Evolutionary conservation across 73 alveolate species (phyloP), one percentile per base, ranked within the genome.

Genomic region (Diophrys appendiculata): DNA sequence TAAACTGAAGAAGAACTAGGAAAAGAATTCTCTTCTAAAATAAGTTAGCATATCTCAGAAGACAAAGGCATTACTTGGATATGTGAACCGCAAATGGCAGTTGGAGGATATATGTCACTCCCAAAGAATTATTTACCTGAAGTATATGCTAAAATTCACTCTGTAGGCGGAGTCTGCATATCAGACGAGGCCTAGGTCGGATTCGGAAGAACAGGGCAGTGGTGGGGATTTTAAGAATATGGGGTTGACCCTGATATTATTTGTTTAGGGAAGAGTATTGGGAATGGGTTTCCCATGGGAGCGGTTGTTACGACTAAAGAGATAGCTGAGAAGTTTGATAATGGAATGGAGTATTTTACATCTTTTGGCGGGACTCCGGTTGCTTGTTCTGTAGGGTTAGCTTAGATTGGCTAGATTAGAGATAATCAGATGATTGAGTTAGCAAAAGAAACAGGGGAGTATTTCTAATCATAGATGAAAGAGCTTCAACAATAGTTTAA

Each of bases 311-410:
- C 80, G 23, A 82, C 85, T 8, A 5, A 27, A 24, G 85, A 56
- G 55, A 65, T 77, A 29, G 72, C 64, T 14, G 78, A 77, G 33
- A 0, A 54, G 1, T 30, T 77, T 24, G 1, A 24, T 28, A 54
- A 33, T 29, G 69, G 72, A 2, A 30, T 28, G 77, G 88, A 80
- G 64, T 80, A 80, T 74, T 81, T 81, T 54, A 81, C 53, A 54
- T 72, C 90, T n/a, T 81, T 72, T 67, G 90, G 90, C 0, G 90
- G 90, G 68, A 82, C 72, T 43, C 84, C 90, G 18, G 84, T 82
- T 2, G 28, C 69, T 28, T 73, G 83, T n/a, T 76, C 79, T 8
- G 25, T 34, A 23, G 78, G 53, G 29, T 11, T 8, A 23, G 75
- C 23, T 3, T 11, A n/a, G 25, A 67, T 75, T 30, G 29, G 24